Evolutionary conservation across 2,329 filamentous ascomycete genomes (phyloP), one percentile per base, ranked within the genome.

Genomic region (Penicillium sp.): DNA sequence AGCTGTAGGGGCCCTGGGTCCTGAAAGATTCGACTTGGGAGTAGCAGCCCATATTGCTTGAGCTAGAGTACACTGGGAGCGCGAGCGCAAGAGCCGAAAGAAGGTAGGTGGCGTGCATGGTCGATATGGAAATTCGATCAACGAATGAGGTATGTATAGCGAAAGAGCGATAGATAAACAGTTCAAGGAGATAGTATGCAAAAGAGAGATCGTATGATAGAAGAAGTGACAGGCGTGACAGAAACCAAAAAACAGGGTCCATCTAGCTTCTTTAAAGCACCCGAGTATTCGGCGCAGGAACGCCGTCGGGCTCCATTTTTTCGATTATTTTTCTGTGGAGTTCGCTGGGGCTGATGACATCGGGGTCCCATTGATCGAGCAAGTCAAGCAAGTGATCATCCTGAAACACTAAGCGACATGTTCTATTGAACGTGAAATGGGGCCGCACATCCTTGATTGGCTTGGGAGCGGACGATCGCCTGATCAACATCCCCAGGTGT

Each of bases 41-140:
- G 43, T 55, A 65, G 49, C 63, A 65, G 45, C 63, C 63, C 24
- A 63, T 31, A 10, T n/a, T 18, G 11, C 34, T 44, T 22, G 39
- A 36, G 39, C 16, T 21, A 13, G 27, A 55, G 18, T 42, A 45
- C 3, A 47, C 58, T 24, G 56, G 55, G 7, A 56, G 40, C n/a
- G 54, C 43, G 31, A 63, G 47, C 24, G 62, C 54, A 34, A 64
- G 47, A 16, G 50, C 47, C 36, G 52, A 43, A 42, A 61, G 39
- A 24, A 65, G 27, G 11, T 48, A 36, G 3, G 52, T 51, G 16
- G 50, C 8, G 48, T 48, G 54, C 60, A 62, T 63, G n/a, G 11
- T 48, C 49, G 18, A 24, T n/a, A 32, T 22, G 14, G 10, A 29
- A 54, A 18, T 36, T 47, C 42, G 22, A 38, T 43, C 31, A 51